Conservation (phyloP, 768 basidiomycete species). For the Amanita thiersii region DNA sequence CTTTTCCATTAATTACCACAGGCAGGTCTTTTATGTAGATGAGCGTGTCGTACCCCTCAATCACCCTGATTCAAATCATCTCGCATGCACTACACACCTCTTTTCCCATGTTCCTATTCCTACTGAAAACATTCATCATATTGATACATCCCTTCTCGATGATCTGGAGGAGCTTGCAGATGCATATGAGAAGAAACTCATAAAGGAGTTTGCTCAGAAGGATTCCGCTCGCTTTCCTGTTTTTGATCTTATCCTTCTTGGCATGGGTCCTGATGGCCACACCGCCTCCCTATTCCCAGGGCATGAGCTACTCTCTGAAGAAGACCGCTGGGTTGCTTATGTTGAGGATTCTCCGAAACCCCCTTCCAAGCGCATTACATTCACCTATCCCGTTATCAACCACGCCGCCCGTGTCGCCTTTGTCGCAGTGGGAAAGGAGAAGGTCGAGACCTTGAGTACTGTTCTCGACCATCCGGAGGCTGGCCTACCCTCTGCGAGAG, state of each 20-base stretch:
- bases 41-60: constrained; percentile 93
- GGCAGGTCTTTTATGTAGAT: constrained; percentile 97
- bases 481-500: constrained; percentile 76
- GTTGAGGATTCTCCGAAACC: constrained; percentile 94
- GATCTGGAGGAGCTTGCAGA: constrained; percentile 78
- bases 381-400: constrained; percentile 88
- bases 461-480: constrained; percentile 78
- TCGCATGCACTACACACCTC: constrained; percentile 61
- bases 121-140: constrained; percentile 65
- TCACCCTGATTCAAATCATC: constrained; percentile 89
- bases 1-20: constrained; percentile 21
- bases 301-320: constrained; percentile 78
- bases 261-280: constrained; percentile 97
- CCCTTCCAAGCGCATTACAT: constrained; percentile 81
- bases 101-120: constrained; percentile 83
- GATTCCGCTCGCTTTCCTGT: constrained; percentile 95
- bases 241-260: constrained; percentile 95
- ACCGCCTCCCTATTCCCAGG: constrained; percentile 95
- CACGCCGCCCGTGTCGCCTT: constrained; percentile 86
- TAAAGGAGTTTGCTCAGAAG: constrained; percentile 84
- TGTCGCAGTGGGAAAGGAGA: constrained; percentile 77
- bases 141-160: constrained; percentile 60
- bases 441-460: constrained; percentile 62
- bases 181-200: constrained; percentile 77
- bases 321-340: constrained; percentile 91